Conservation (phyloP, 2,329 filamentous ascomycete genomes). For the Phialophora verrucosa region DNA sequence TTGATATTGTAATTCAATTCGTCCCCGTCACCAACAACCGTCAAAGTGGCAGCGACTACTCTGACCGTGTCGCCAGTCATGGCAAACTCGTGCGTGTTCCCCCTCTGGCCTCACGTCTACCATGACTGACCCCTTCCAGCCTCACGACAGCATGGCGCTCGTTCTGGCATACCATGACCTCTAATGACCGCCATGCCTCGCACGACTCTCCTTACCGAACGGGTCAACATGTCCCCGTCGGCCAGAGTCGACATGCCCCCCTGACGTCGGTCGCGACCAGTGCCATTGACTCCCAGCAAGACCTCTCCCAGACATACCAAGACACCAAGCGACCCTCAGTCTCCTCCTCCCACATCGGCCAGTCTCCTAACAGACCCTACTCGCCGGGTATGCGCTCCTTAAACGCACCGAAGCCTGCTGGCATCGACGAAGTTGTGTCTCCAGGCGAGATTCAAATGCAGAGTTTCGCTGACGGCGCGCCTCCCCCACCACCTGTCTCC, state of each 20-base stretch:
- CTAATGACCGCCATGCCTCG: conserved; percentile 81
- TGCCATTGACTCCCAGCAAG: conserved; percentile 83
- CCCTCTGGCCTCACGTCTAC: conserved; percentile 1
- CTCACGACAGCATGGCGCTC: conserved; percentile 69
- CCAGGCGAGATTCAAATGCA: conserved; percentile 94
- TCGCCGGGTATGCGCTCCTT: conserved; percentile 88
- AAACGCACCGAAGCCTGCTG: conserved; percentile 36
- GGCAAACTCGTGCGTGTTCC: conserved; percentile 36
- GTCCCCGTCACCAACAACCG: conserved; percentile 14
- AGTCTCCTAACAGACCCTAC: conserved; percentile 73
- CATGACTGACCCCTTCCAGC: conserved; percentile 30
- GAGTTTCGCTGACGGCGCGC: conserved; percentile 87
- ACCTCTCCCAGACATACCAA: conserved; percentile 78
- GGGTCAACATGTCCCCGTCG: conserved; percentile 85
- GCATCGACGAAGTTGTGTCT: conserved; percentile 53
- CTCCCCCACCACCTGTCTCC: conserved; percentile 81
- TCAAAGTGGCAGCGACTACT: conserved; percentile 37
- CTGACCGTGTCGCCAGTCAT: conserved; percentile 35
- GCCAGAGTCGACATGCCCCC: conserved; percentile 78
- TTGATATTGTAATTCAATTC: conserved; percentile 25
- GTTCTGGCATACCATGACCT: conserved; percentile 93
- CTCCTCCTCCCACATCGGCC: conserved; percentile 59
- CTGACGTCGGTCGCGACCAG: conserved; percentile 85
- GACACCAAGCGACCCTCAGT: conserved; percentile 64
- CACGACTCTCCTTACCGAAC: conserved; percentile 93